phyloP scores from a whole-genome alignment of 164 flowering plant genomes.

The Stephania japonica region DNA sequence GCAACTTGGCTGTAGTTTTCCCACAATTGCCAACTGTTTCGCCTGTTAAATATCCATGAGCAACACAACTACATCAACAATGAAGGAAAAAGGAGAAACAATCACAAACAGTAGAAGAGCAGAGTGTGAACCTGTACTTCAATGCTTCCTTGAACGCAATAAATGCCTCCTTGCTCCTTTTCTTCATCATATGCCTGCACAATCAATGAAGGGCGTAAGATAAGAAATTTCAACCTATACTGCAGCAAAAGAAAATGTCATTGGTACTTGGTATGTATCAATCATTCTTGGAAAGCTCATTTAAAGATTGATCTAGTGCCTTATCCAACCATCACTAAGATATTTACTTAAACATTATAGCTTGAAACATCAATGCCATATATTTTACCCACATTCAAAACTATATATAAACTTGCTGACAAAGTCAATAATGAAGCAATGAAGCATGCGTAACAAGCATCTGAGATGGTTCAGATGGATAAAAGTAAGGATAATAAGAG shows the following conservation, averaged over 20 bases:
- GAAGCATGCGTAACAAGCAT: too few species aligned
- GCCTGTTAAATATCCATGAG: constrained; percentile 32
- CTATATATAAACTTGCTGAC: too few species aligned
- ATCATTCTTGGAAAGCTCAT: not conserved
- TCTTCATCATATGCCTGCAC: constrained; percentile 75
- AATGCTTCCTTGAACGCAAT: constrained; percentile 90
- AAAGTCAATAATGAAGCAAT: too few species aligned
- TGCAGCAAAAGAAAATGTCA: not conserved
- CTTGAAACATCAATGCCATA: not conserved
- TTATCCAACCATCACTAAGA: not conserved
- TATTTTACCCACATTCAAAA: not conserved
- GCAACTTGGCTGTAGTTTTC: constrained; percentile 83
- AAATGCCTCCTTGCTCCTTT: constrained; percentile 70
- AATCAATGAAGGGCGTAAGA: constrained; percentile 5
- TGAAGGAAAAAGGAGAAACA: not conserved
- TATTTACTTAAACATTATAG: not conserved
- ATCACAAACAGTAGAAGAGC: not conserved
- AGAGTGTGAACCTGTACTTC: constrained; percentile 55
- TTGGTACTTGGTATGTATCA: not conserved
- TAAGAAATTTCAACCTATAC: not conserved
- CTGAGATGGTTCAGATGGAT: too few species aligned
- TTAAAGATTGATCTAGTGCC: not conserved
- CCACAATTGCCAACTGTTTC: constrained; percentile 95
- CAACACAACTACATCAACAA: constrained; percentile 8
- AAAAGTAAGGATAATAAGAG: too few species aligned